Percentiles rank a stretch among this genome's conserved stretches.
These are phyloP conservation scores for Aspergillus ostianus DNA, from an alignment of 495 filamentous ascomycete genomes.

Conservation along the genomic window DNA sequence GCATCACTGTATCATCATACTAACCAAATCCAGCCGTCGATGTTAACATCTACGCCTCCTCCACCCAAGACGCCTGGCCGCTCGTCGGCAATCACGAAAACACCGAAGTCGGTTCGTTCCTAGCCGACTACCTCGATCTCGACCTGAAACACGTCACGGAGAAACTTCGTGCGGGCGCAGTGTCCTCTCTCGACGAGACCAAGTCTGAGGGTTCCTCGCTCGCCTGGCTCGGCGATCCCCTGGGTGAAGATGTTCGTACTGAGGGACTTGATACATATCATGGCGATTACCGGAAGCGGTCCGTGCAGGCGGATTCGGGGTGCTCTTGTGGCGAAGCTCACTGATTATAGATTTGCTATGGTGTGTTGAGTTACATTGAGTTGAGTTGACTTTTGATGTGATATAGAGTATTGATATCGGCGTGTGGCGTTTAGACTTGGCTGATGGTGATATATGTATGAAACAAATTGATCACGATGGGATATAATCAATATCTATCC, in stretches of 20 bases:
- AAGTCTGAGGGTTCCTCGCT: slow-evolving; percentile 11
- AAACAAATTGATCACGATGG: too few species aligned
- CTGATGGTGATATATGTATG: neutral
- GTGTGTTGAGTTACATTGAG: too few species aligned
- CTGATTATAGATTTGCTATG: slow-evolving; percentile 16
- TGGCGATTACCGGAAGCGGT: slow-evolving; percentile 48
- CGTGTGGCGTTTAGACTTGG: neutral
- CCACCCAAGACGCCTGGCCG: slow-evolving; percentile 41
- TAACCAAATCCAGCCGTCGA: slow-evolving; percentile 58
- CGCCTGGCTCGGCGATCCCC: slow-evolving; percentile 45
- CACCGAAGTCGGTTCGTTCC: slow-evolving; percentile 82
- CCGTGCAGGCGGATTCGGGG: slow-evolving; percentile 19
- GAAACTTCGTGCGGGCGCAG: slow-evolving; percentile 50
- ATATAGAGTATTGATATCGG: neutral
- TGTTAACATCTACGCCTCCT: slow-evolving; percentile 84
- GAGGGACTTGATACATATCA: slow-evolving; percentile 49
- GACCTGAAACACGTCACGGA: slow-evolving; percentile 74
- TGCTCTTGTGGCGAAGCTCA: slow-evolving; percentile 43
- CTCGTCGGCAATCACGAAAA: slow-evolving; percentile 90
- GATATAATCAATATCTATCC: too few species aligned
- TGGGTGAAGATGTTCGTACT: slow-evolving; percentile 34
- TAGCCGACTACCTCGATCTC: slow-evolving; percentile 74
- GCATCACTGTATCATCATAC: slow-evolving; percentile 3
- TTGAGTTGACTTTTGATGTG: neutral
- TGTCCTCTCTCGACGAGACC: slow-evolving; percentile 13